Conservation (phyloP, 768 basidiomycete genomes). For the Lactifluus subvellereus region DNA sequence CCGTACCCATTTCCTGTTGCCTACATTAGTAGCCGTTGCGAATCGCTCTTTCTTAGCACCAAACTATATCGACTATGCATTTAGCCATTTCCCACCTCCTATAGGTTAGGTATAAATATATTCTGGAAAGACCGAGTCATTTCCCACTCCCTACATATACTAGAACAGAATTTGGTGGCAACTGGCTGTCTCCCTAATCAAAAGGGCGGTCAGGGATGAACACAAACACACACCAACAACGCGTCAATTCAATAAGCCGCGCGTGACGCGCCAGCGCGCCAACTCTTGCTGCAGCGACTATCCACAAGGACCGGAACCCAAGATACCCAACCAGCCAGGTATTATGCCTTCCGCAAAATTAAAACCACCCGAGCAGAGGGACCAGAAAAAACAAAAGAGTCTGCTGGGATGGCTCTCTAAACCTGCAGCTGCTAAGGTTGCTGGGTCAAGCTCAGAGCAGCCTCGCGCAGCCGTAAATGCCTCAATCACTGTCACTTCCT, state of each 20-base stretch:
- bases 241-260: slow-evolving; percentile 17
- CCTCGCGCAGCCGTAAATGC: background rate
- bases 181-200: background rate
- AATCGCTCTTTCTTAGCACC: too few species aligned
- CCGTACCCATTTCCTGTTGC: too few species aligned
- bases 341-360: slow-evolving; percentile 15
- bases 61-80: too few species aligned
- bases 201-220: background rate
- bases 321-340: background rate
- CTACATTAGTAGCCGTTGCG: too few species aligned
- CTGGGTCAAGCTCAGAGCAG: slow-evolving; percentile 12
- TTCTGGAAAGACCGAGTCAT: too few species aligned
- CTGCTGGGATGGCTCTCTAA: slow-evolving; percentile 61
- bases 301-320: background rate
- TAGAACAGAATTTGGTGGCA: background rate
- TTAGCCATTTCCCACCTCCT: too few species aligned
- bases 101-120: too few species aligned
- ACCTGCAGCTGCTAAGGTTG: slow-evolving; percentile 6
- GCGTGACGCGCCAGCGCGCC: background rate
- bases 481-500: slow-evolving; percentile 3
- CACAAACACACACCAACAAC: slow-evolving; percentile 17
- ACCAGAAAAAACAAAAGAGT: slow-evolving; percentile 63
- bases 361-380: slow-evolving; percentile 15
- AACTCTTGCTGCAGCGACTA: background rate
- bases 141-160: too few species aligned